Percentiles rank a stretch among this genome's conserved stretches.
phyloP scores from a whole-genome alignment of 2,329 filamentous ascomycete species.

The Aureobasidium sp. region DNA sequence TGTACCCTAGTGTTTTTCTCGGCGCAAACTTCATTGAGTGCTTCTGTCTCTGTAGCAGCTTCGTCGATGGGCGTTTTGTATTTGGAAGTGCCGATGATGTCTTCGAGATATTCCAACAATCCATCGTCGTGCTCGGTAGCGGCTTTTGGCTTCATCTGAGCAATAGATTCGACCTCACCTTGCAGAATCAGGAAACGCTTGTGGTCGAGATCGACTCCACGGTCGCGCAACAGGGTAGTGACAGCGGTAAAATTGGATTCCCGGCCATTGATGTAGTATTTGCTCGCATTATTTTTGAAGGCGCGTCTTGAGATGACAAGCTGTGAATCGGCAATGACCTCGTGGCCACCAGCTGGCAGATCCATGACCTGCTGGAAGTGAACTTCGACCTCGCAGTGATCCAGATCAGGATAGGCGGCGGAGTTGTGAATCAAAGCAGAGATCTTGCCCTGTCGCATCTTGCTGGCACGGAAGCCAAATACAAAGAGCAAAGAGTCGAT shows the following conservation, averaged over 20 bases:
- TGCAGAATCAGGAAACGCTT: slow-evolving; percentile 97
- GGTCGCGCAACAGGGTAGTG: slow-evolving; percentile 75
- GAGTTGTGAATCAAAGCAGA: slow-evolving; percentile 98
- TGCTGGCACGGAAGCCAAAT: slow-evolving; percentile 98
- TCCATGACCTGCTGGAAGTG: slow-evolving; percentile 96
- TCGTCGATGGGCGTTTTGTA: slow-evolving; percentile 98
- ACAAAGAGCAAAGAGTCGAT: slow-evolving; percentile 97
- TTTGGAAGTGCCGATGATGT: slow-evolving; percentile 97
- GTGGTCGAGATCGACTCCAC: slow-evolving; percentile 92
- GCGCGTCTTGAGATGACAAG: slow-evolving; percentile 84
- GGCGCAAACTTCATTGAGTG: slow-evolving; percentile 85
- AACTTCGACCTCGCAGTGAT: slow-evolving; percentile 91
- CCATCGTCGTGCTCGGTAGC: slow-evolving; percentile 93
- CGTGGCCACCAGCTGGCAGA: slow-evolving; percentile 64
- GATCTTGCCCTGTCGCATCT: slow-evolving; percentile 98
- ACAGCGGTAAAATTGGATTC: slow-evolving; percentile 89
- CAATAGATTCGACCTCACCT: slow-evolving; percentile 96
- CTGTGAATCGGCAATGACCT: slow-evolving; percentile 75
- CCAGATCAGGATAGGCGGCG: slow-evolving; percentile 73
- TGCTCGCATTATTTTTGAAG: slow-evolving; percentile 97
- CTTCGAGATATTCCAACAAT: slow-evolving; percentile 90
- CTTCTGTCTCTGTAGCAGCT: slow-evolving; percentile 80
- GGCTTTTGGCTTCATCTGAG: slow-evolving; percentile 98
- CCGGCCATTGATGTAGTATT: slow-evolving; percentile 91
- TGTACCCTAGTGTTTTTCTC: slow-evolving; percentile 95